Evolutionary conservation across 1,284 basidiomycete species (phyloP).

Genomic region (Coriolopsis trogii): DNA sequence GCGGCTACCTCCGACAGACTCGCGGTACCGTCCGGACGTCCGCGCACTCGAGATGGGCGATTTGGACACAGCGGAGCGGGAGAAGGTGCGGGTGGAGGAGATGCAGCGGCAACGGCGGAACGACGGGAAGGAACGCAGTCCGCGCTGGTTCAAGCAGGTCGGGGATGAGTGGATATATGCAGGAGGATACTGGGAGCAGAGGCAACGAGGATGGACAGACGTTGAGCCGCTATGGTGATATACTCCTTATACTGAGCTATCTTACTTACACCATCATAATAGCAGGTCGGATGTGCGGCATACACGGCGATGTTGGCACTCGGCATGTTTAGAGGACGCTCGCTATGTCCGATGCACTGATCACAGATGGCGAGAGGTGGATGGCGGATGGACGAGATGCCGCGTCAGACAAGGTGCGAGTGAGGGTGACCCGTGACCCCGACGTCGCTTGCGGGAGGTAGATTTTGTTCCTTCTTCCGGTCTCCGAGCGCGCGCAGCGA

Average conservation of each 20-base stretch:
- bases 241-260: slow-evolving; percentile 11
- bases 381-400: background rate
- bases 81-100: slow-evolving; percentile 80
- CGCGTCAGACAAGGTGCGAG: background rate
- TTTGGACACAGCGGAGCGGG: slow-evolving; percentile 73
- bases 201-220: slow-evolving; percentile 64
- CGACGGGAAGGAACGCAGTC: slow-evolving; percentile 54
- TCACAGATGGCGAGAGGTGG: background rate
- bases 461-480: slow-evolving; percentile 2
- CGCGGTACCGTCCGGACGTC: slow-evolving; percentile 85
- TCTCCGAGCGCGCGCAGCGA: slow-evolving; percentile 1
- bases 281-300: slow-evolving; percentile 9
- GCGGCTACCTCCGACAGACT: slow-evolving; percentile 83
- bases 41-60: slow-evolving; percentile 85
- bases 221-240: slow-evolving; percentile 66
- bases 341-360: background rate
- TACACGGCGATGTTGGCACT: too few species aligned
- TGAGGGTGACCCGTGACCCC: slow-evolving; percentile 11
- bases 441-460: slow-evolving; percentile 3
- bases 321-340: background rate
- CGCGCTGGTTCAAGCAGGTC: slow-evolving; percentile 74
- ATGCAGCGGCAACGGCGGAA: slow-evolving; percentile 69
- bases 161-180: slow-evolving; percentile 76
- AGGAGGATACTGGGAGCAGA: slow-evolving; percentile 85
- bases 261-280: slow-evolving; percentile 21